Percentiles rank a stretch among this genome's conserved stretches.
phyloP scores from a whole-genome alignment of 176 grass and related monocot species.

The Aegilops tauschii region DNA sequence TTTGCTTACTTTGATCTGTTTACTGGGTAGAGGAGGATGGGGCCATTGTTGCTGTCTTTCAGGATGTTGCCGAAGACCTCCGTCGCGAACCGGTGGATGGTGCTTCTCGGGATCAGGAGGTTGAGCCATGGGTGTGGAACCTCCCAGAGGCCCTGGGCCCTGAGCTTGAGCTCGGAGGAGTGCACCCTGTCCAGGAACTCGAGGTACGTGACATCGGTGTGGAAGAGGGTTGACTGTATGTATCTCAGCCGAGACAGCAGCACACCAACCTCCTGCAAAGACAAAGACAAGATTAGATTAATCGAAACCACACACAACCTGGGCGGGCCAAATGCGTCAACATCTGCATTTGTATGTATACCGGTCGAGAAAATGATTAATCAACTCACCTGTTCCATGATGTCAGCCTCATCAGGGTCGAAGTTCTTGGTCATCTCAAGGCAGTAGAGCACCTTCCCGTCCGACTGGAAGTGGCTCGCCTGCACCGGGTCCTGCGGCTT shows the following conservation, averaged over 20 bases:
- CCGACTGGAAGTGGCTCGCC: constrained; percentile 74
- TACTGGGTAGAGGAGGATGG: constrained; percentile 93
- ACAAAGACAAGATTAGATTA: neutral
- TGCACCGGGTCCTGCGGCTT: constrained; percentile 68
- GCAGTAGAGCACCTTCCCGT: constrained; percentile 70
- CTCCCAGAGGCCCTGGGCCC: constrained; percentile 89
- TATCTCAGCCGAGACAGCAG: constrained; percentile 70
- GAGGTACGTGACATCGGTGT: constrained; percentile 73
- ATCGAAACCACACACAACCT: neutral
- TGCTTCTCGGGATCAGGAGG: constrained; percentile 70
- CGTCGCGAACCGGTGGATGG: constrained; percentile 62
- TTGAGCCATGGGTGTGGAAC: constrained; percentile 97
- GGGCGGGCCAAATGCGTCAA: neutral
- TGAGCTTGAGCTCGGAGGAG: constrained; percentile 70
- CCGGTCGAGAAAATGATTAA: neutral
- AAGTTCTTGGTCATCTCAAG: constrained; percentile 97
- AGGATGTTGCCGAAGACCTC: constrained; percentile 92
- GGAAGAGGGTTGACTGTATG: constrained; percentile 76
- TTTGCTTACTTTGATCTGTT: constrained; percentile 72
- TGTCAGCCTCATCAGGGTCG: constrained; percentile 39
- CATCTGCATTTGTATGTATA: neutral
- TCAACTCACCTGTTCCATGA: constrained; percentile 58
- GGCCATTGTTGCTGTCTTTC: constrained; percentile 76
- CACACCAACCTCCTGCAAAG: constrained; percentile 56
- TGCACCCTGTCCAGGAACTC: constrained; percentile 95